A percentile compares a stretch with the other conserved stretches of the same genome.
These are phyloP conservation scores for Lichtheimia ramosa DNA, from an alignment of 371 early-diverging fungal species.

Conservation along the genomic window DNA sequence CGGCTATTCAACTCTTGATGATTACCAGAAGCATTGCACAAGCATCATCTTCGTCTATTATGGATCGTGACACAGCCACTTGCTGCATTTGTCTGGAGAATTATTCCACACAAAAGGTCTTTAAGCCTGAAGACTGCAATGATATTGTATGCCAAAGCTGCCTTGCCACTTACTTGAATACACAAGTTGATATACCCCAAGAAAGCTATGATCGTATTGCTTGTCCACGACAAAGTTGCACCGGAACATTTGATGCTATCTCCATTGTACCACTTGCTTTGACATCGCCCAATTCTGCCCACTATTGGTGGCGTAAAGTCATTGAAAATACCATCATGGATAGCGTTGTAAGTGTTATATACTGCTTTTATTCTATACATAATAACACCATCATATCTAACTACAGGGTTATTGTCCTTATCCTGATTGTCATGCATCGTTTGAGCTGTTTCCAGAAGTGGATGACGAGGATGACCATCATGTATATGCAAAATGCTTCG, in stretches of 20 bases:
- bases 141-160: neutral
- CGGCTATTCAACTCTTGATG: too few species aligned
- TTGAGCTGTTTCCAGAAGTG: neutral
- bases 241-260: neutral
- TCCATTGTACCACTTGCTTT: neutral
- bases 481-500: conserved; percentile 2
- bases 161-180: neutral
- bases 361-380: neutral
- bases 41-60: too few species aligned
- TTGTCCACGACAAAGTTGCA: conserved; percentile 1
- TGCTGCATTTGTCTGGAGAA: neutral
- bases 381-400: neutral
- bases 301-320: conserved; percentile 10
- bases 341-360: conserved; percentile 2
- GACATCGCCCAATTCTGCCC: neutral
- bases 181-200: neutral
- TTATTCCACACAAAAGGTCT: too few species aligned
- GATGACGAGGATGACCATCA: neutral
- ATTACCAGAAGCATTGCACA: too few species aligned
- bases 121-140: neutral
- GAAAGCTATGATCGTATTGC: neutral
- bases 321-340: conserved; percentile 10
- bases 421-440: neutral
- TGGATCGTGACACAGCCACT: neutral
- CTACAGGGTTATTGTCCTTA: neutral